phyloP scores from a whole-genome alignment of 148 eudicot genomes.

The Vaccinium darrowii region DNA sequence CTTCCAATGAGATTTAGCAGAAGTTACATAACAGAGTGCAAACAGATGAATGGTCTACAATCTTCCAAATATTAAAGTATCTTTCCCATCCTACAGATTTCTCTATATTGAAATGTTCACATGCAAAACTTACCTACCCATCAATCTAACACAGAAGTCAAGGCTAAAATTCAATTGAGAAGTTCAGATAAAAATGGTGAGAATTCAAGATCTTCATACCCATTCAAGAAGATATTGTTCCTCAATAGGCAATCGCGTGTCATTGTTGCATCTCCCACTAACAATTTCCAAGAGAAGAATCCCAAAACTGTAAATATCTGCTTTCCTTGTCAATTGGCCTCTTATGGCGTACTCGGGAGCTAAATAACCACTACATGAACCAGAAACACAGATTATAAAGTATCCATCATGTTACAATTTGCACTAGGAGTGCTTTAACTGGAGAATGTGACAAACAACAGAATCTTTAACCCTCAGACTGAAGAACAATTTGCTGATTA shows the following conservation, averaged over 20 bases:
- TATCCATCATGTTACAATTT: not conserved
- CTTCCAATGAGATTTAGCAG: not conserved
- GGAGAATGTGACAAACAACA: not conserved
- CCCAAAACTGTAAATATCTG: slow-evolving; percentile 87
- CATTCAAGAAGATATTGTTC: slow-evolving; percentile 67
- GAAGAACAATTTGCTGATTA: not conserved
- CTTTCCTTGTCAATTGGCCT: slow-evolving; percentile 76
- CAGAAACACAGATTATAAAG: not conserved
- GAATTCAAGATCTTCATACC: slow-evolving; percentile 36
- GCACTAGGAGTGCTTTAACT: not conserved
- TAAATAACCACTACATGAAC: slow-evolving; percentile 71
- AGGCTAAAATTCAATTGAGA: not conserved
- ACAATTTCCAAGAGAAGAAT: slow-evolving; percentile 84
- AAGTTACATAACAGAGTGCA: not conserved
- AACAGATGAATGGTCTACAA: not conserved
- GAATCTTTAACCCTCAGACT: not conserved
- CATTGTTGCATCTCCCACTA: slow-evolving; percentile 67
- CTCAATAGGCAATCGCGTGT: slow-evolving; percentile 43
- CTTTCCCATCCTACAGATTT: not conserved
- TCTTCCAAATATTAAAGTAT: not conserved
- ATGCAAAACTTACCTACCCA: not conserved
- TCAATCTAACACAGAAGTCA: not conserved
- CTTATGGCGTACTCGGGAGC: slow-evolving; percentile 89
- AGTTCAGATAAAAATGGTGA: not conserved
- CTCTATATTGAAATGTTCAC: not conserved